These are phyloP conservation scores for Magnusiomyces clavatus DNA, from an alignment of 1,139 yeast genomes.

Conservation along the genomic window DNA sequence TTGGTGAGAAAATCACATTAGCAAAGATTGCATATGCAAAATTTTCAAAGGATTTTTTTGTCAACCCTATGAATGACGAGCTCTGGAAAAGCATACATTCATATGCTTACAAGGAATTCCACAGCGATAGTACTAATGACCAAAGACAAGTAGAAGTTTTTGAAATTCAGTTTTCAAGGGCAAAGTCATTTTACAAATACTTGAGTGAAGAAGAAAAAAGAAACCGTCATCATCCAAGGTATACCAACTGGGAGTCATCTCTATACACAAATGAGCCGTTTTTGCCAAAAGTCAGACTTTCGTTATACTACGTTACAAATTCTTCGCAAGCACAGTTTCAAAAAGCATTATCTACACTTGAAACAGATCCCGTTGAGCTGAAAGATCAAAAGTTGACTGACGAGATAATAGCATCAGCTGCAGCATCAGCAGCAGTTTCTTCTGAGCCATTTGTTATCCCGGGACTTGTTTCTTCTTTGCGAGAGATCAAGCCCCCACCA, in stretches of 20 bases:
- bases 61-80: constrained; percentile 9
- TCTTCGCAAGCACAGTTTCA: background rate
- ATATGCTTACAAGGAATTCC: constrained; percentile 32
- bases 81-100: constrained; percentile 33
- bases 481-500: constrained; percentile 24
- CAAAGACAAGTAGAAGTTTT: constrained; percentile 51
- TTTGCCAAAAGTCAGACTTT: constrained; percentile 5
- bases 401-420: background rate
- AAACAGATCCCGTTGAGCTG: too few relatives aligned
- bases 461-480: constrained; percentile 5
- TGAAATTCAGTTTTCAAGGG: constrained; percentile 49
- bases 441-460: constrained; percentile 3
- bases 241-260: constrained; percentile 50
- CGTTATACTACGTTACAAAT: background rate
- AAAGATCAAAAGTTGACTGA: too few relatives aligned
- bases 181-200: background rate
- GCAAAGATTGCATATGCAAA: too few relatives aligned
- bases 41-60: background rate
- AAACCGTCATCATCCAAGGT: constrained; percentile 8
- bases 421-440: background rate
- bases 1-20: background rate
- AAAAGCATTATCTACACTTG: background rate
- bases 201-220: background rate
- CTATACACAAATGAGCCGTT: constrained; percentile 23
- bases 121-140: constrained; percentile 27